Evolutionary conservation across 2,329 filamentous ascomycete species (phyloP).

Genomic region (Xylariaceae sp.): DNA sequence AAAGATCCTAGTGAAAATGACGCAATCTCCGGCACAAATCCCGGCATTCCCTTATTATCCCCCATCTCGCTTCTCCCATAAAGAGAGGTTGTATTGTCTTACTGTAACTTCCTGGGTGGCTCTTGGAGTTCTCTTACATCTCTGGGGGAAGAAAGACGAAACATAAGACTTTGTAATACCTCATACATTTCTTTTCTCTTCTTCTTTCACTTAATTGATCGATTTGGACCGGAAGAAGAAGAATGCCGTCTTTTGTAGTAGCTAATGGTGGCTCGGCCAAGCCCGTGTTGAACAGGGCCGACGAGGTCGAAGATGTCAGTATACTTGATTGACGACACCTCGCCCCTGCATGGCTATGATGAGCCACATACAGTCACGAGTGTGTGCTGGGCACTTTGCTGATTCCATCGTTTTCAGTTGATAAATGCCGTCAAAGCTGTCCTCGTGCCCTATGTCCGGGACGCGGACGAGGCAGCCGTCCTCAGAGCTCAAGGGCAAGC

Average conservation of each 20-base stretch:
- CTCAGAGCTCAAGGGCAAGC: constrained; percentile 48
- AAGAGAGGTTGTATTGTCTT: too few species aligned
- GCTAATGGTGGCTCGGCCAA: constrained; percentile 9
- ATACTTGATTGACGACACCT: neutral
- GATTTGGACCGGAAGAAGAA: neutral
- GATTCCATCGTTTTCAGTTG: constrained; percentile 44
- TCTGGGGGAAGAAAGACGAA: neutral
- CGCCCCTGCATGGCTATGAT: constrained; percentile 1
- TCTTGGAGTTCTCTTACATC: neutral
- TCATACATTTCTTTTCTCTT: neutral
- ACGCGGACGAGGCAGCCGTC: constrained; percentile 59
- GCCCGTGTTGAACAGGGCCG: constrained; percentile 34
- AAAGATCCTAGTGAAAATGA: constrained; percentile 12
- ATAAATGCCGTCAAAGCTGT: constrained; percentile 61
- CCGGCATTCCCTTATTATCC: constrained; percentile 4
- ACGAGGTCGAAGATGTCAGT: constrained; percentile 45
- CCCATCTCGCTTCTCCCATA: neutral
- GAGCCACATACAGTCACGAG: neutral
- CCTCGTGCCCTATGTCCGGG: constrained; percentile 64
- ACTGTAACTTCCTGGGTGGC: too few species aligned
- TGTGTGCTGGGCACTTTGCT: neutral
- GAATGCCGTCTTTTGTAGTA: constrained; percentile 3
- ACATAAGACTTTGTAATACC: neutral
- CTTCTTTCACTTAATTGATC: neutral
- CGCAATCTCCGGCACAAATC: constrained; percentile 18